Conservation (phyloP, 306 rosid genomes). For the Rubus parviflorus region DNA sequence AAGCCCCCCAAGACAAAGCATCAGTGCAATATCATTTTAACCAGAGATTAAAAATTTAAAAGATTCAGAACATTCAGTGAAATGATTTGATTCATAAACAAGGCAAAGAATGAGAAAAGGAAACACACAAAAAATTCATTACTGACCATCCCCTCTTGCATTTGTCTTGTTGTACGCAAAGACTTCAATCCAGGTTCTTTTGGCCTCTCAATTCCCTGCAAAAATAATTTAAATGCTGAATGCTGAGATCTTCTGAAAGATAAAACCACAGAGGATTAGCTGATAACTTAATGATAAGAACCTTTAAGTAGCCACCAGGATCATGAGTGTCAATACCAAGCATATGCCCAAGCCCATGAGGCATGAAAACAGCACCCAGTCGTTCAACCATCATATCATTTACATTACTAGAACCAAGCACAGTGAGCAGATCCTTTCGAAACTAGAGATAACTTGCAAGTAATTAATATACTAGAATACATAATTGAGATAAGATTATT, state of each 20-base stretch:
- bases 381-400: conserved; percentile 66
- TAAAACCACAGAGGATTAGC: conserved; percentile 14
- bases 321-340: conserved; percentile 95
- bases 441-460: conserved; percentile 19
- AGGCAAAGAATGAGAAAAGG: not conserved
- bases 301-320: conserved; percentile 94
- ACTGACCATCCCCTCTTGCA: conserved; percentile 85
- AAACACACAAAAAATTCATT: conserved; percentile 2
- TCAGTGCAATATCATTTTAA: not conserved
- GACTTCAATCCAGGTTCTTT: conserved; percentile 79
- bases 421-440: not conserved
- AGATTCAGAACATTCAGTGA: not conserved
- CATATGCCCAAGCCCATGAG: conserved; percentile 93
- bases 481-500: conserved; percentile 19
- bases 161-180: conserved; percentile 61
- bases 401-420: conserved; percentile 54
- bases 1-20: not conserved
- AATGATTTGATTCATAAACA: not conserved
- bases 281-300: conserved; percentile 27
- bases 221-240: not conserved
- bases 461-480: not conserved
- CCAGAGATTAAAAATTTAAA: not conserved
- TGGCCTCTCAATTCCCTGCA: conserved; percentile 66
- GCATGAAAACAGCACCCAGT: conserved; percentile 87
- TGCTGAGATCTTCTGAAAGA: not conserved